Evolutionary conservation across 1,284 basidiomycete genomes (phyloP).

Genomic region (Tausonia pullulans): DNA sequence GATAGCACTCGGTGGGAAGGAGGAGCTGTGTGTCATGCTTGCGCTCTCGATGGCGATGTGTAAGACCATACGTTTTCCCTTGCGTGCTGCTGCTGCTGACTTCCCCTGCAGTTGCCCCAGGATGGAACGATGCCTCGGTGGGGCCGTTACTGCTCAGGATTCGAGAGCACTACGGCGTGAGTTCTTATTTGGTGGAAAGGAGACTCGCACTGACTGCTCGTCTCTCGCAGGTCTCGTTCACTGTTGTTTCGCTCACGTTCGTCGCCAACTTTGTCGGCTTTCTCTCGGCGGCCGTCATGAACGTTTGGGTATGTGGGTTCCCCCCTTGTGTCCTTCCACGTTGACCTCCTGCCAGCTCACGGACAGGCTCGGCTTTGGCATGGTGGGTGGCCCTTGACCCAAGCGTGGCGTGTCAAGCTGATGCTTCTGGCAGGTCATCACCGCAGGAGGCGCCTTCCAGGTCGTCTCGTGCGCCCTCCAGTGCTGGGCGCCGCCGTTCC

Average conservation of each 20-base stretch:
- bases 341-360: conserved; percentile 43
- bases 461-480: conserved; percentile 45
- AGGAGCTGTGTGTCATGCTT: not conserved
- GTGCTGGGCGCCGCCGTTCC: conserved; percentile 53
- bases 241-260: not conserved
- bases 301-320: not conserved
- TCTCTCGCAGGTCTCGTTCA: not conserved
- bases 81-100: not conserved
- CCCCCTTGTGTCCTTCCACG: conserved; percentile 41
- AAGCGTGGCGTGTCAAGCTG: not conserved
- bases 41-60: not conserved
- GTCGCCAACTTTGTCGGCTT: conserved; percentile 40
- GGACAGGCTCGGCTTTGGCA: conserved; percentile 47
- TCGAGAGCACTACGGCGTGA: conserved; percentile 1
- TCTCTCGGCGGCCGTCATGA: not conserved
- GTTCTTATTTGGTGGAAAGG: not conserved
- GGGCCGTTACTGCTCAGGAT: conserved; percentile 11
- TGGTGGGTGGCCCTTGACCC: conserved; percentile 30
- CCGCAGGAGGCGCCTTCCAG: conserved; percentile 28
- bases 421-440: conserved; percentile 22
- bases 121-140: conserved; percentile 9
- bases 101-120: not conserved
- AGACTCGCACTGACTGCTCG: not conserved
- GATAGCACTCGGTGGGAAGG: not conserved
- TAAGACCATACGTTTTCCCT: not conserved